A percentile compares a stretch with the other conserved stretches of the same genome.
phyloP scores from a whole-genome alignment of 345 rosid genomes.

The Moricandia arvensis region DNA sequence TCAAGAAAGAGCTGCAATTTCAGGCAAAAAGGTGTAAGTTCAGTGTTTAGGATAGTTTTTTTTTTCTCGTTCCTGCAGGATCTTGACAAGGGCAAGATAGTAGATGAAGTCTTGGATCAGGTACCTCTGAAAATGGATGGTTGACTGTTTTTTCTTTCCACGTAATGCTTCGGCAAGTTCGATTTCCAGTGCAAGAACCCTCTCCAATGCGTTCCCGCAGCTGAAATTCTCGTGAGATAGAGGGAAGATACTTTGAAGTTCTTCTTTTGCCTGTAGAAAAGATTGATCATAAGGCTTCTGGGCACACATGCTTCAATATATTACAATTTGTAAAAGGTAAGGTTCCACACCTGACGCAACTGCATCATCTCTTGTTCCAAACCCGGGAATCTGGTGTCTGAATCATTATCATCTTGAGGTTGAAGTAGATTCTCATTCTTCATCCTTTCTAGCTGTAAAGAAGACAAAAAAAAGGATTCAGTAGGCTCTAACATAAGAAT shows the following conservation, averaged over 20 bases:
- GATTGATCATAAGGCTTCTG: constrained; percentile 11
- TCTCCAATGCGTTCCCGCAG: constrained; percentile 70
- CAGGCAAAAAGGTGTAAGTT: constrained; percentile 13
- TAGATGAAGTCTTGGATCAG: neutral
- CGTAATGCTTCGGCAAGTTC: constrained; percentile 89
- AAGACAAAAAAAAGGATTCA: constrained; percentile 1
- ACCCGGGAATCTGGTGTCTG: constrained; percentile 56
- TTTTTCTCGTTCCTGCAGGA: constrained; percentile 9
- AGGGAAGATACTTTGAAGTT: constrained; percentile 73
- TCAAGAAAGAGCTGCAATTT: constrained; percentile 74
- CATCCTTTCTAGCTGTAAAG: constrained; percentile 83
- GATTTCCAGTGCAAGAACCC: constrained; percentile 90
- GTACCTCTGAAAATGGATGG: constrained; percentile 78
- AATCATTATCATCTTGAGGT: constrained; percentile 48
- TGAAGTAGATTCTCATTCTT: constrained; percentile 78
- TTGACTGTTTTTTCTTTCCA: constrained; percentile 58
- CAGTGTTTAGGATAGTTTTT: neutral
- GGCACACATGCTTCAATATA: constrained; percentile 15
- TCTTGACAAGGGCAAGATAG: neutral
- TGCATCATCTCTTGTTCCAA: constrained; percentile 64
- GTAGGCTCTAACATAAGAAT: neutral
- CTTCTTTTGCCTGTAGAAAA: constrained; percentile 74
- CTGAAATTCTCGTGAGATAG: constrained; percentile 51
- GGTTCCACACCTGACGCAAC: constrained; percentile 60
- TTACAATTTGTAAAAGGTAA: constrained; percentile 9